Base-by-base conservation (phyloP, 192 early-diverging fungal species). In the Gaertneriomyces sp. region DNA sequence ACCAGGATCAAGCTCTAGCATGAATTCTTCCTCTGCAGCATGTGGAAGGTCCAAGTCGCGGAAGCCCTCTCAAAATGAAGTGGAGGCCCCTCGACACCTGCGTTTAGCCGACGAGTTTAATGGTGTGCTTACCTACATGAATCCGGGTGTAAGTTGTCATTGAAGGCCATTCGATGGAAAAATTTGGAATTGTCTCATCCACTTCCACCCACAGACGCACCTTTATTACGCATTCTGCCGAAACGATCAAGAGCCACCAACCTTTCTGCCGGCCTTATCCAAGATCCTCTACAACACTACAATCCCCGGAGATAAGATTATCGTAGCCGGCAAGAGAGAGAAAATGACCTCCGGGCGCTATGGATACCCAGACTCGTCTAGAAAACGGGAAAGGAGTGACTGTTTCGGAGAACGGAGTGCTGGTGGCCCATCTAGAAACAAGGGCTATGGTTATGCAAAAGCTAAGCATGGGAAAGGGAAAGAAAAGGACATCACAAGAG, bases 171-270 rank as follows among this genome's bases (percentile, higher is more conserved):
- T n/a, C 25, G 1, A 33, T 0, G 16, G n/a, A 16, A n/a, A 33
- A 33, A 58, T 33, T 33, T 17, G 42, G 38, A 58, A 25, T 49
- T 49, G 12, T 49, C 16, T 16, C 11, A 20, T 12, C 11, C 17
- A 20, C 17, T 20, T 55, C 20, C 10, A 55, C 16, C 11, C 17
- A 11, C 14, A 64, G 49, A 64, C 62, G 19, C 44, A 47, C 1
- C n/a, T 11, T 7, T 61, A 61, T 43, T 64, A 64, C 38, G 62
- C 62, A 40, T 64, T 64, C 39, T 64, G 46, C 33, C 49, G 62
- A 14, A 50, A 45, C 20, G 16, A 25, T 41, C 40, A 53, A 8
- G 40, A 45, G 17, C 49, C 62, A 12, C 62, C 62, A 41, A 42
- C 45, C 6, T 64, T 53, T 52, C 33, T 64, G 8, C 62, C 62